Base-by-base conservation (phyloP, 305 asterid species). In the Fraxinus xanthoxyloides region DNA sequence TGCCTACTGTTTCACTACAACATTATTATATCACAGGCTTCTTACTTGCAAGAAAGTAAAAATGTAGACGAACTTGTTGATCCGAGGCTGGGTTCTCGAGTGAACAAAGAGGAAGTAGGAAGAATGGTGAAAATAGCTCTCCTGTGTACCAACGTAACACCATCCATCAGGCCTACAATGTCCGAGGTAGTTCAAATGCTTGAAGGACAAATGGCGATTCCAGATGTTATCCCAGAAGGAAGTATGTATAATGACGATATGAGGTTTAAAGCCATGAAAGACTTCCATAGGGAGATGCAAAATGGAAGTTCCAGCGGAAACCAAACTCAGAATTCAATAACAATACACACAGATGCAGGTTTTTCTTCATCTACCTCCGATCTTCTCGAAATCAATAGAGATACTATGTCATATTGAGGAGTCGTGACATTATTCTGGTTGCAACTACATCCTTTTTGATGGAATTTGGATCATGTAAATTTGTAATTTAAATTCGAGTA, bases 141-240 rank as follows among this genome's bases (percentile, higher is more conserved):
- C 9, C 80, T 90, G 86, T 96, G 99, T 92, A 93, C 98, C 34
- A 89, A 90, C 75, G 89, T 91, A 10, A 88, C 97, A 24, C 93
- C 98, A 2, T 91, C 98, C 0, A 72, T 91, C 17, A 86, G 99
- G 93, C 99, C 99, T 4, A 81, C 90, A 1, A 96, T 96, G 99
- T 81, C 98, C 0, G 98, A 93, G 86, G 97, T 88, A 0, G 97
- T 94, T 59, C 90, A 89, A 76, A 94, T 96, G 93, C 94, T 96
- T 4, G 98, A 96, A 86, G 98, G 93, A 4, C 79, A 86, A 80
- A 87, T 81, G 85, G 81, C 13, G 1, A 69, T 93, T 79, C 97
- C 99, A 3, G 91, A 88, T 40, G 83, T 80, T 35, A 46, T 85
- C 80, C 89, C 91, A 0, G 94, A 86, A 77, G 90, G 96, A 30